Conservation (phyloP, 805 yeast genomes). For the Starmerella vitae region DNA sequence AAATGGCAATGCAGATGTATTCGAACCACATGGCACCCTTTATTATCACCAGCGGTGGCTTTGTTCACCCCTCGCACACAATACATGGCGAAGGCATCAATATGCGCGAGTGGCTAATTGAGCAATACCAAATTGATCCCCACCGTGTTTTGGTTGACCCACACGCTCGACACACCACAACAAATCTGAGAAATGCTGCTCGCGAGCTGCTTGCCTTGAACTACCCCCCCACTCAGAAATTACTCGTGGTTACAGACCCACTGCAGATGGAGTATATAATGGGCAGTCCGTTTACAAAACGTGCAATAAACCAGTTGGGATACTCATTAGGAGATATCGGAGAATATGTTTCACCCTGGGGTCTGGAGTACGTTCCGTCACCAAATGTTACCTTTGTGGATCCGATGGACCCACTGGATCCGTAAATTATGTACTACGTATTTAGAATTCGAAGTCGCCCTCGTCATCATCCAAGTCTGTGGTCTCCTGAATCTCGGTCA, state of each 20-base stretch:
- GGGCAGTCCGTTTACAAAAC: background rate
- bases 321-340: background rate
- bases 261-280: background rate
- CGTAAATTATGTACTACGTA: background rate
- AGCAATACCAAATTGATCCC: background rate
- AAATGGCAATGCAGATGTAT: background rate
- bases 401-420: background rate
- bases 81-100: background rate
- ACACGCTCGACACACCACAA: background rate
- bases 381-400: background rate
- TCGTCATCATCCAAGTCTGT: slow-evolving; percentile 33
- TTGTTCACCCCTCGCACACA: background rate
- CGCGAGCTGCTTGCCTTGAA: background rate
- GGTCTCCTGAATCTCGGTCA: slow-evolving; percentile 33
- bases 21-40: background rate
- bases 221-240: background rate
- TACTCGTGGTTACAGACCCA: background rate
- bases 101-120: background rate
- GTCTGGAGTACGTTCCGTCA: background rate
- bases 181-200: background rate
- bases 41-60: background rate
- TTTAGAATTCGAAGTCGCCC: slow-evolving; percentile 27
- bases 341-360: background rate
- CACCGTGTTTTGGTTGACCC: background rate
- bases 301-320: background rate